Conservation (phyloP, 768 basidiomycete species). For the Phanerodontia chrysosporium region DNA sequence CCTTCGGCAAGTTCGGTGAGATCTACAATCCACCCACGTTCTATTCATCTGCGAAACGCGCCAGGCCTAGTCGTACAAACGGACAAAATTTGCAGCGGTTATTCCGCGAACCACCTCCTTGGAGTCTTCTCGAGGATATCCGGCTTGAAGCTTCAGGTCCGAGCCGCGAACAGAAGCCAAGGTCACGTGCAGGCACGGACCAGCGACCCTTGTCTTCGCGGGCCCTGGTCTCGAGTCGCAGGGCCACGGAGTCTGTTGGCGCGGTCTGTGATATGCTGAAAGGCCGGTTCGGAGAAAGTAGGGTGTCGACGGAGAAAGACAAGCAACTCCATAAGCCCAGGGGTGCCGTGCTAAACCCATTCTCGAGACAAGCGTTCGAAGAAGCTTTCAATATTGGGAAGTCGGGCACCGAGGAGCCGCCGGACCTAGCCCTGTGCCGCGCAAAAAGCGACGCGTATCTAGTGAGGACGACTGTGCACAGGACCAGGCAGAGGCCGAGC, state of each 20-base stretch:
- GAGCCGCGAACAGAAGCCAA: not conserved
- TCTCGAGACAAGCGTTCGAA: not conserved
- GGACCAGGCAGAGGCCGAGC: not conserved
- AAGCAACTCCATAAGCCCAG: no score
- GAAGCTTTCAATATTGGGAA: constrained; percentile 2
- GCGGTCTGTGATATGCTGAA: constrained; percentile 6
- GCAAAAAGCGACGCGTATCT: not conserved
- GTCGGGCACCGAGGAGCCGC: not conserved
- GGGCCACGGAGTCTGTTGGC: not conserved
- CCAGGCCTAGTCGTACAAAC: not conserved
- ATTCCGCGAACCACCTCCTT: constrained; percentile 21
- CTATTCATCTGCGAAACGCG: not conserved
- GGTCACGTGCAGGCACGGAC: not conserved
- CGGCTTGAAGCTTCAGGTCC: not conserved
- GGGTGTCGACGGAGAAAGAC: no score
- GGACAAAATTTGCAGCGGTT: not conserved
- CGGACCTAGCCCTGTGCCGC: not conserved
- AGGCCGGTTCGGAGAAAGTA: not conserved
- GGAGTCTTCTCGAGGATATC: constrained; percentile 8
- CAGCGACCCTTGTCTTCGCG: not conserved
- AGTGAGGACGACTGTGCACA: not conserved
- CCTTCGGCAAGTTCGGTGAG: not conserved
- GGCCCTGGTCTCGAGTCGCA: not conserved
- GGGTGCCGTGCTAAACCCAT: not conserved
- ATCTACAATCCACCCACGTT: not conserved